These are phyloP conservation scores for Lagenidium giganteum DNA, from an alignment of 352 stramenopile genomes.

Conservation along the genomic window DNA sequence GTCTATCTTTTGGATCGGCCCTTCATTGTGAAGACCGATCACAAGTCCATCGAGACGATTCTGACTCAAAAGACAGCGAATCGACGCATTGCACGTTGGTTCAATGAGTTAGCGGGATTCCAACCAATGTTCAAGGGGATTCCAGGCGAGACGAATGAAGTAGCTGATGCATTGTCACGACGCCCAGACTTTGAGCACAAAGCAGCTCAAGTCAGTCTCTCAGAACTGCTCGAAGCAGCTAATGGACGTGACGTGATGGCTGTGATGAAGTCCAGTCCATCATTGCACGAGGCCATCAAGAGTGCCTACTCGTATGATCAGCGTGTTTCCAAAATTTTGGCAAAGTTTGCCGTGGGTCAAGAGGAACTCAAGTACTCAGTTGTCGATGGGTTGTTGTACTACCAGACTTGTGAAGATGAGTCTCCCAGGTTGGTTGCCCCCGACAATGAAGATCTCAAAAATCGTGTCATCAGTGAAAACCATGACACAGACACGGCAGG, in stretches of 20 bases:
- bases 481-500: constrained; percentile 1
- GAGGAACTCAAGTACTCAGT: too few relatives aligned
- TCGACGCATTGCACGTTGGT: constrained; percentile 7
- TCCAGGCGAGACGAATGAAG: constrained; percentile 11
- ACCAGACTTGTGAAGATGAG: neutral
- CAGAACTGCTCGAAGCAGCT: too few relatives aligned
- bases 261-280: too few relatives aligned
- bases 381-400: constrained; percentile 6
- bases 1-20: constrained; percentile 6
- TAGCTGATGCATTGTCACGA: constrained; percentile 8
- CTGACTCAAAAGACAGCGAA: constrained; percentile 16
- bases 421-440: constrained; percentile 1
- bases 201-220: too few relatives aligned
- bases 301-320: too few relatives aligned
- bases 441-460: neutral
- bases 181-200: too few relatives aligned
- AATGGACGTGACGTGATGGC: too few relatives aligned
- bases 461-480: constrained; percentile 1
- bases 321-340: too few relatives aligned
- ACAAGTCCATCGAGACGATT: constrained; percentile 12
- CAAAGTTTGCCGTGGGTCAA: too few relatives aligned
- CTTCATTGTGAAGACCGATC: constrained; percentile 11
- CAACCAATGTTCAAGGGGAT: constrained; percentile 14
- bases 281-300: too few relatives aligned
- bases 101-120: constrained; percentile 12